These are phyloP conservation scores for Ramaria sp. DNA, from an alignment of 768 basidiomycete genomes.

Conservation along the genomic window DNA sequence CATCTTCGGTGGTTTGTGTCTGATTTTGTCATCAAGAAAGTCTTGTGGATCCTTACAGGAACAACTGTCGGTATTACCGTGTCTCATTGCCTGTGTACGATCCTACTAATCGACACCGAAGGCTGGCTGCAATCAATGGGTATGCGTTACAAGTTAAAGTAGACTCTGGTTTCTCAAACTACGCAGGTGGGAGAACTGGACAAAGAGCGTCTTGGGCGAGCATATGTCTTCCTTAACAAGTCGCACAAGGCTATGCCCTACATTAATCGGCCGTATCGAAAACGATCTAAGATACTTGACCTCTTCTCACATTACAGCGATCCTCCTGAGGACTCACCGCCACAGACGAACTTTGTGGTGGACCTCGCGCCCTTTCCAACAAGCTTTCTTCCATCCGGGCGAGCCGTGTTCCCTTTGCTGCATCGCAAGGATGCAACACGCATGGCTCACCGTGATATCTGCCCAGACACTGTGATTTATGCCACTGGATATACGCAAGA, in stretches of 20 bases:
- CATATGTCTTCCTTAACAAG: constrained; percentile 58
- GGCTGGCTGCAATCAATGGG: constrained; percentile 55
- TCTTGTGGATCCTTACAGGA: constrained; percentile 54
- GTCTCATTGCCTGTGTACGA: constrained; percentile 24
- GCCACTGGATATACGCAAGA: constrained; percentile 40
- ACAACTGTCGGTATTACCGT: constrained; percentile 17
- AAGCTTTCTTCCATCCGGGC: constrained; percentile 30
- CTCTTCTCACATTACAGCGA: constrained; percentile 46
- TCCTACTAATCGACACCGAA: constrained; percentile 24
- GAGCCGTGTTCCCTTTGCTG: constrained; percentile 33
- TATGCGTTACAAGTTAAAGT: constrained; percentile 11
- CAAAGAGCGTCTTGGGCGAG: constrained; percentile 40
- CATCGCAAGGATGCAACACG: constrained; percentile 32
- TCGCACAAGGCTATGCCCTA: constrained; percentile 50
- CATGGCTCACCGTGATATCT: constrained; percentile 28
- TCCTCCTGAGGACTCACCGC: constrained; percentile 37
- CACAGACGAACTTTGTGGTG: constrained; percentile 31
- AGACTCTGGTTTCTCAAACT: background rate
- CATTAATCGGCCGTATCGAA: constrained; percentile 44
- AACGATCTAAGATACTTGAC: constrained; percentile 31
- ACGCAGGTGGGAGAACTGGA: constrained; percentile 42
- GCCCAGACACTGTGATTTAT: constrained; percentile 37
- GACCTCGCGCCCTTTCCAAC: constrained; percentile 49
- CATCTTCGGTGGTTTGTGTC: constrained; percentile 50
- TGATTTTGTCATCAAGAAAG: constrained; percentile 47